Percentiles rank a stretch among this genome's conserved stretches.
phyloP scores from a whole-genome alignment of 2,329 filamentous ascomycete species.

The Alternaria brassicicola region DNA sequence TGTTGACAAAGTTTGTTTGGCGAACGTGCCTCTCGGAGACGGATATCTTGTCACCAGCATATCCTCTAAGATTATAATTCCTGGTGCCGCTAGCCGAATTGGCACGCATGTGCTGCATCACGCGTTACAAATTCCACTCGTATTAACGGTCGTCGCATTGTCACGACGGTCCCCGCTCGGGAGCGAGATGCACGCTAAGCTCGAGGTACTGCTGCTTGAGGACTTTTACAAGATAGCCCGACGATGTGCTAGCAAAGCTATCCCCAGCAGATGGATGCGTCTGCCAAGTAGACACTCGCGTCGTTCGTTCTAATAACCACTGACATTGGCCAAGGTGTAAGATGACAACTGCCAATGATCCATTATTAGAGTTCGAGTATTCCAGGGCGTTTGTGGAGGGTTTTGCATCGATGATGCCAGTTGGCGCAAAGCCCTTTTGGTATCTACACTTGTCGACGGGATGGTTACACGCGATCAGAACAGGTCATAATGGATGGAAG shows the following conservation, averaged over 20 bases:
- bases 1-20: slow-evolving; percentile 2
- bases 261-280: slow-evolving; percentile 21
- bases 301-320: neutral
- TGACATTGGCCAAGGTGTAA: slow-evolving; percentile 22
- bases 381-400: slow-evolving; percentile 22
- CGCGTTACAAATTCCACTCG: slow-evolving; percentile 13
- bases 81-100: slow-evolving; percentile 21
- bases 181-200: slow-evolving; percentile 6
- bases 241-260: slow-evolving; percentile 21
- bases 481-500: slow-evolving; percentile 17
- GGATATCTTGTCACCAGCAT: slow-evolving; percentile 12
- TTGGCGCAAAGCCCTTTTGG: slow-evolving; percentile 16
- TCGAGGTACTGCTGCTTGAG: slow-evolving; percentile 22
- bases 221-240: slow-evolving; percentile 21
- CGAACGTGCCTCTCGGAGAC: neutral
- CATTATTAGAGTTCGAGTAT: slow-evolving; percentile 19
- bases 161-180: slow-evolving; percentile 21
- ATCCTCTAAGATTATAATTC: slow-evolving; percentile 17
- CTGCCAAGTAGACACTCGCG: slow-evolving; percentile 13
- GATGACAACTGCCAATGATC: slow-evolving; percentile 22
- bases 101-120: slow-evolving; percentile 18
- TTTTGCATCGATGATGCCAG: slow-evolving; percentile 11
- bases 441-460: slow-evolving; percentile 21
- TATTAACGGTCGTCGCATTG: slow-evolving; percentile 21
- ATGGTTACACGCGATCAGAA: slow-evolving; percentile 21